A percentile compares a stretch with the other conserved stretches of the same genome.
These are phyloP conservation scores for Biscutella auriculata DNA, from an alignment of 441 rosid genomes.

Conservation along the genomic window DNA sequence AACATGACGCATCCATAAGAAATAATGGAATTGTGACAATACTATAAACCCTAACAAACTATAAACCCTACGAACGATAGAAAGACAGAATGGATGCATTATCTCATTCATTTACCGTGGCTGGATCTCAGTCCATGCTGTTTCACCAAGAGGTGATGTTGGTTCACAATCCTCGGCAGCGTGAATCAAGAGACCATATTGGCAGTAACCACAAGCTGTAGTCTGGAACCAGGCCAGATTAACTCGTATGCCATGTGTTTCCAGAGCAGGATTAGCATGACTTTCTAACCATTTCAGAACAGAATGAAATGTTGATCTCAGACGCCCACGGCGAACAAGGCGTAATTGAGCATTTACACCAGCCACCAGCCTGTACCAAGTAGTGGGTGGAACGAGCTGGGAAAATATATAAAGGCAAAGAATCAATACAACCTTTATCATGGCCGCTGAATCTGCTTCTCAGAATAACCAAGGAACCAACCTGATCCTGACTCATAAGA, in stretches of 20 bases:
- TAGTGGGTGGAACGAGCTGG: slow-evolving; percentile 81
- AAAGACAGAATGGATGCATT: neutral
- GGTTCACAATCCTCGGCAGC: slow-evolving; percentile 44
- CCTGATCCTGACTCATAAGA: slow-evolving; percentile 72
- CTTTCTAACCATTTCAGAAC: slow-evolving; percentile 85
- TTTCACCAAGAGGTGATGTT: slow-evolving; percentile 30
- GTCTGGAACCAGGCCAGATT: slow-evolving; percentile 92
- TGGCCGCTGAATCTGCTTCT: slow-evolving; percentile 12
- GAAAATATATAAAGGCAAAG: slow-evolving; percentile 11
- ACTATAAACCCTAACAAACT: neutral
- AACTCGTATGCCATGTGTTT: slow-evolving; percentile 48
- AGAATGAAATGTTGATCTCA: slow-evolving; percentile 56
- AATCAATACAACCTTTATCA: slow-evolving; percentile 12
- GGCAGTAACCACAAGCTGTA: slow-evolving; percentile 71
- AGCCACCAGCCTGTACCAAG: slow-evolving; percentile 91
- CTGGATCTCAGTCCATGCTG: slow-evolving; percentile 27
- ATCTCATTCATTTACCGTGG: slow-evolving; percentile 35
- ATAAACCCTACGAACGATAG: neutral
- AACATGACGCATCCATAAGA: neutral
- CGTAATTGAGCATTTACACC: slow-evolving; percentile 97
- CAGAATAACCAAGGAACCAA: slow-evolving; percentile 22
- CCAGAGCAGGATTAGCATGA: slow-evolving; percentile 86
- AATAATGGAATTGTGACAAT: neutral
- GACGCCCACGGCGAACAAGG: slow-evolving; percentile 75
- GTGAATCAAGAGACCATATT: slow-evolving; percentile 74